A percentile compares a stretch with the other conserved stretches of the same genome.
Conservation (phyloP, 106 monocot genomes). For the Platanthera guangdongensis region DNA sequence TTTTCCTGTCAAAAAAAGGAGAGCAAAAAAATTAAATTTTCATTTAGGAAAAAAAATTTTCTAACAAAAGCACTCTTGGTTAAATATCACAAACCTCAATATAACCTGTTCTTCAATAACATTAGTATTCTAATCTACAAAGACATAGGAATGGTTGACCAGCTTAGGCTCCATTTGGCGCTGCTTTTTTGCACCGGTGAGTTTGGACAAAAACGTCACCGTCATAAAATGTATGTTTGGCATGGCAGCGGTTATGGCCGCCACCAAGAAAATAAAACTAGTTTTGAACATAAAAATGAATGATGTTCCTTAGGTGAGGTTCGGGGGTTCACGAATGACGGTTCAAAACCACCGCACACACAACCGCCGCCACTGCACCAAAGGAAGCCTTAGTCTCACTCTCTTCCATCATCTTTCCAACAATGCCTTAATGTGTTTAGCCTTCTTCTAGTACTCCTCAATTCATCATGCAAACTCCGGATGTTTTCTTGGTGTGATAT, state of each 20-base stretch:
- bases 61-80: not conserved
- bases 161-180: not conserved
- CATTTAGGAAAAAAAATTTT: not conserved
- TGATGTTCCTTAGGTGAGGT: no score
- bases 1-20: not conserved
- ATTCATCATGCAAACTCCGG: slow-evolving; percentile 22
- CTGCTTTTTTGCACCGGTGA: no score
- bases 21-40: not conserved
- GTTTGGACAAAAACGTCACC: no score
- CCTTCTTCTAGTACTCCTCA: slow-evolving; percentile 39
- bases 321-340: no score
- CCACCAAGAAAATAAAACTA: no score
- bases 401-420: not conserved
- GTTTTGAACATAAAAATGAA: no score
- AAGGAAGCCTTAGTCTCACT: no score
- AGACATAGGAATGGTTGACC: not conserved
- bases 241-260: no score
- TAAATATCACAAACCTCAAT: not conserved
- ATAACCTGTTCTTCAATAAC: not conserved
- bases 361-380: no score
- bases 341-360: no score
- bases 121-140: not conserved
- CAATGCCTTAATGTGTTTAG: slow-evolving; percentile 55
- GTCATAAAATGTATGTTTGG: no score
- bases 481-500: slow-evolving; percentile 21